These are phyloP conservation scores for Fusarium staphyleae DNA, from an alignment of 2,329 filamentous ascomycete genomes.

Conservation along the genomic window DNA sequence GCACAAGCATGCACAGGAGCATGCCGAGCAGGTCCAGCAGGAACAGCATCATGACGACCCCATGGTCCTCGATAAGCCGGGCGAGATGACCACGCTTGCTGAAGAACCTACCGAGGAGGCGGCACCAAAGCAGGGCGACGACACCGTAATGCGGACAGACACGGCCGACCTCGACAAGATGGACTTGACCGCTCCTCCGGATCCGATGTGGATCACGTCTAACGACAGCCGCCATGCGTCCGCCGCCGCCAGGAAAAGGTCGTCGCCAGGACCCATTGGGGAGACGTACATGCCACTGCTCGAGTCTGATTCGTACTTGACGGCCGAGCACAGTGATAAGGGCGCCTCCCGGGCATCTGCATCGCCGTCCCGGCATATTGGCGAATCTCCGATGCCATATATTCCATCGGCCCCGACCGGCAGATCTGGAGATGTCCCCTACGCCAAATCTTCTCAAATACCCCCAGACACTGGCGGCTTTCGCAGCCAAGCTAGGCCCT, in stretches of 20 bases:
- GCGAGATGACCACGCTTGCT: constrained; percentile 32
- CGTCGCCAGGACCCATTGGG: constrained; percentile 42
- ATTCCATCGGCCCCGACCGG: constrained; percentile 32
- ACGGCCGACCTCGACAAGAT: constrained; percentile 53
- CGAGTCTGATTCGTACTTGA: constrained; percentile 32
- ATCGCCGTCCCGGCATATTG: constrained; percentile 29
- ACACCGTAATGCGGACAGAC: constrained; percentile 47
- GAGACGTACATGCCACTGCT: constrained; percentile 38
- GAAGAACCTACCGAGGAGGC: constrained; percentile 31
- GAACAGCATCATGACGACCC: constrained; percentile 48
- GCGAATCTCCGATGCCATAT: constrained; percentile 39
- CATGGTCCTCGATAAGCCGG: constrained; percentile 40
- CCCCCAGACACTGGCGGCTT: constrained; percentile 52
- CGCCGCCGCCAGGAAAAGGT: constrained; percentile 37
- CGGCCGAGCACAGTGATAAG: constrained; percentile 34
- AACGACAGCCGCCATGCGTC: constrained; percentile 41
- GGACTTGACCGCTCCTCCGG: constrained; percentile 50
- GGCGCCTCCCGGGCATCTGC: constrained; percentile 27
- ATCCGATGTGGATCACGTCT: constrained; percentile 53
- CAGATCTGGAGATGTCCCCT: constrained; percentile 32
- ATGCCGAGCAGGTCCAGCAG: constrained; percentile 70
- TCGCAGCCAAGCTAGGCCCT: constrained; percentile 47
- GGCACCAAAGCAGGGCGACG: constrained; percentile 25
- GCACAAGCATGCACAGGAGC: constrained; percentile 79
- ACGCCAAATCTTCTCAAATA: constrained; percentile 44